Base-by-base conservation (phyloP, 2,329 filamentous ascomycete genomes). In the Xylariaceae sp. region DNA sequence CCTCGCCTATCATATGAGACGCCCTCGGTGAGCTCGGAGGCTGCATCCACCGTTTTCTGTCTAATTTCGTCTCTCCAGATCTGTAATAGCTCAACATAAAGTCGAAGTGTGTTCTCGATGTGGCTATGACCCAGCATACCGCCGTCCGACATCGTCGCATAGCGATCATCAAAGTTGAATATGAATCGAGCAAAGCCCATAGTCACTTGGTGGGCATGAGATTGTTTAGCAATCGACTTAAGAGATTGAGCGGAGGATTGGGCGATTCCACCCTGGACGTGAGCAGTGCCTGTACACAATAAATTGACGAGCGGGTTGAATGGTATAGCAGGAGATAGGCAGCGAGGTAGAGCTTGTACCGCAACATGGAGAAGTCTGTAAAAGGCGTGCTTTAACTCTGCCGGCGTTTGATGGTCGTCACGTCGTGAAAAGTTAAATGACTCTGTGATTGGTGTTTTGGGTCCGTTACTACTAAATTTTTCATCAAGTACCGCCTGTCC, bases 31-130 rank as follows among this genome's bases (percentile, higher is more conserved):
- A 78, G 75, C 30, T 89, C 85, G 1, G 81, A 74, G 6, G 81
- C 78, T 7, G 83, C 86, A 52, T 90, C 88, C 57, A 83, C 86
- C 2, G 85, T 88, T 64, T 94, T 96, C 55, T 87, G 84, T 63
- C 88, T 87, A 54, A 99, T 95, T 64, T 97, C 92, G 54, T 96
- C 91, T 45, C 96, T 95, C 95, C 95, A 99, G 36, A 99, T 96
- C 55, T 91, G 85, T 11, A 99, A 76, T 5, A 99, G 73, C 68
- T 99, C 91, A 27, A 97, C 89, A 62, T 99, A 99, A 11, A 99
- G 77, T 55, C 87, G 86, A 17, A 99, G 70, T 0, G 94, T 99
- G 58, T 86, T 96, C 66, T 99, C 94, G 49, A 99, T 96, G 63
- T 99, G 94, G 5, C 86, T 89, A 32, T 89, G 85, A 0, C 92